These are phyloP conservation scores for Cladophialophora carrionii DNA, from an alignment of 2,329 filamentous ascomycete genomes.

Conservation along the genomic window DNA sequence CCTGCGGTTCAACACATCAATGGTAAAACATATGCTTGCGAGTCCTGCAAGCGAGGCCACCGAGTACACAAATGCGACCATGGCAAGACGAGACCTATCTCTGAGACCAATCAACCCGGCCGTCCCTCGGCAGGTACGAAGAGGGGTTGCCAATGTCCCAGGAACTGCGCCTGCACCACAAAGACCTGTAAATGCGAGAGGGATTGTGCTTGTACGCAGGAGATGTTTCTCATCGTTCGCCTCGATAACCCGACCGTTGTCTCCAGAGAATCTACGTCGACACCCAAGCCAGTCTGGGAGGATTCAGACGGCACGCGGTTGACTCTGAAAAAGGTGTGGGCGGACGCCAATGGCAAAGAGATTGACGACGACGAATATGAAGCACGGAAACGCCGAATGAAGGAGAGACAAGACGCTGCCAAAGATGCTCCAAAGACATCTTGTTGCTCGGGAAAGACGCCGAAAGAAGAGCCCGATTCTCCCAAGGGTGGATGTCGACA, in stretches of 20 bases:
- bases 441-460: slow-evolving; percentile 29
- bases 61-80: slow-evolving; percentile 38
- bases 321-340: slow-evolving; percentile 36
- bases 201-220: slow-evolving; percentile 35
- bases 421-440: slow-evolving; percentile 18
- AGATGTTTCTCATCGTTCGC: slow-evolving; percentile 35
- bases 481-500: slow-evolving; percentile 34
- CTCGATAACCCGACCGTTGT: slow-evolving; percentile 26
- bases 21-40: slow-evolving; percentile 38
- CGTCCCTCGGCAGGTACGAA: slow-evolving; percentile 37
- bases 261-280: slow-evolving; percentile 29
- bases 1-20: slow-evolving; percentile 35
- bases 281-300: slow-evolving; percentile 35
- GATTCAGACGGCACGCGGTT: slow-evolving; percentile 33
- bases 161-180: slow-evolving; percentile 35
- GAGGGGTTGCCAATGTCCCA: slow-evolving; percentile 36
- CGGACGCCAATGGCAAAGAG: slow-evolving; percentile 36
- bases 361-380: slow-evolving; percentile 33
- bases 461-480: slow-evolving; percentile 24
- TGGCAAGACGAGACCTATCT: slow-evolving; percentile 35
- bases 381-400: slow-evolving; percentile 28
- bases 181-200: slow-evolving; percentile 37
- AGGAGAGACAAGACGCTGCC: slow-evolving; percentile 31
- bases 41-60: slow-evolving; percentile 38
- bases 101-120: slow-evolving; percentile 36